phyloP scores from a whole-genome alignment of 2,329 filamentous ascomycete genomes.

The Cladosporium sp. region DNA sequence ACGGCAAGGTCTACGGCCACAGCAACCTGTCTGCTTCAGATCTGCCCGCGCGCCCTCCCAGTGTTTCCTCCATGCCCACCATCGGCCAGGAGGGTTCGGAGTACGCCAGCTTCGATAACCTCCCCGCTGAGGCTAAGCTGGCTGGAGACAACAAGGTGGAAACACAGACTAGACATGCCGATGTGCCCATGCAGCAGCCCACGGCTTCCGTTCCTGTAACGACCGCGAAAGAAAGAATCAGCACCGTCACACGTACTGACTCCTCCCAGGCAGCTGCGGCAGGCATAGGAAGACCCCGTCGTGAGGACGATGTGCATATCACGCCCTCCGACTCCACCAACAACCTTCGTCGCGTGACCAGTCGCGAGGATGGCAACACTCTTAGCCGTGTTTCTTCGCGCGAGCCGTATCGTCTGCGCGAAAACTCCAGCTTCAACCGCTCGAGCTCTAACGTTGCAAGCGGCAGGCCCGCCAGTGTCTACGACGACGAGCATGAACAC shows the following conservation, averaged over 20 bases:
- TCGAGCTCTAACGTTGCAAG: slow-evolving; percentile 50
- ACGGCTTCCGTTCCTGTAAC: slow-evolving; percentile 79
- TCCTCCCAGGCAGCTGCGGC: slow-evolving; percentile 83
- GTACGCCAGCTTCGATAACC: slow-evolving; percentile 65
- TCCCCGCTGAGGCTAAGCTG: slow-evolving; percentile 35
- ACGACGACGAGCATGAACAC: slow-evolving; percentile 68
- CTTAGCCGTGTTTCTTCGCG: slow-evolving; percentile 36
- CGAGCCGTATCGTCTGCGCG: slow-evolving; percentile 57
- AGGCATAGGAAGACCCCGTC: slow-evolving; percentile 68
- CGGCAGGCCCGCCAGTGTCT: slow-evolving; percentile 55
- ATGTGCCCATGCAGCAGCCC: slow-evolving; percentile 84
- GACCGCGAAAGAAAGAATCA: slow-evolving; percentile 80
- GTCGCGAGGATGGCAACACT: slow-evolving; percentile 24
- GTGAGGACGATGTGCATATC: slow-evolving; percentile 51
- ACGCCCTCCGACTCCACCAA: slow-evolving; percentile 26
- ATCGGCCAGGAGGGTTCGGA: slow-evolving; percentile 88
- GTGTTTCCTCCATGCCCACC: slow-evolving; percentile 73
- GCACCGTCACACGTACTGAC: slow-evolving; percentile 84
- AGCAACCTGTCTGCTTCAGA: slow-evolving; percentile 41
- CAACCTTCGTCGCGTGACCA: slow-evolving; percentile 30
- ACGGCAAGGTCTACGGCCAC: slow-evolving; percentile 32
- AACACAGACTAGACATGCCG: slow-evolving; percentile 63
- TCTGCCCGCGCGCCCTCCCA: slow-evolving; percentile 63
- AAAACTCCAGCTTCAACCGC: slow-evolving; percentile 58
- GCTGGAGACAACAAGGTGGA: slow-evolving; percentile 32